Base-by-base conservation (phyloP, 202 grass and related monocot species). In the Panicum hallii region DNA sequence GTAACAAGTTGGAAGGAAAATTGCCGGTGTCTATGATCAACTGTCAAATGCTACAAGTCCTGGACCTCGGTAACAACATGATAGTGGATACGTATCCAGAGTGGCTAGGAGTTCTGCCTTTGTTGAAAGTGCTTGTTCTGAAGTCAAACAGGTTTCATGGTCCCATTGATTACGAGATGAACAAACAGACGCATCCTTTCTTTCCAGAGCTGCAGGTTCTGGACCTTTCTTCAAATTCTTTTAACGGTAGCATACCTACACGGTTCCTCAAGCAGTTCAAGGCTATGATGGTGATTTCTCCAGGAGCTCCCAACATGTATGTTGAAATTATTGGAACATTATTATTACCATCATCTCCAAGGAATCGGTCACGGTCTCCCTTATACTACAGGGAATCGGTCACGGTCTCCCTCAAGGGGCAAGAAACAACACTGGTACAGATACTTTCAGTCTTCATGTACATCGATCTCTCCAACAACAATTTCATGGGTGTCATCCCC, bases 391-490 rank as follows among this genome's bases (percentile, higher is more conserved):
- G 63, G 42, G 68, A 85, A 26, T 88, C 65, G 1, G 49, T 91
- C 23, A 85, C 82, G 9, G 50, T 86, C 15, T 84, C 63, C 2
- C 54, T 83, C 41, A 94, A 87, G 45, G 83, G 86, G 16, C 56
- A 57, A 50, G 79, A 74, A 10, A 3, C 84, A 42, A 87, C 78
- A 10, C 22, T 94, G 0, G 63, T 86, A 23, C 88, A 66, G 16
- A 72, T 86, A 47, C 63, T 94, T 11, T 80, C 79, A 10, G 80
- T 89, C 30, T 91, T 88, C 80, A 87, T 32, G 63, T 73, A 56
- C 4, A 50, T 94, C 6, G 86, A 94, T 43, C 54, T 91, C n/a
- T 94, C 92, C 30, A 83, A 70, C 67, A 94, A 94, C 45, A 42
- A 10, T 17, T 90, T 91, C 53, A 9, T 48, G 5, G 86, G 88